Evolutionary conservation across 768 basidiomycete species (phyloP), one percentile per base, ranked within the genome.

Genomic region (Trametes sanguinea): DNA sequence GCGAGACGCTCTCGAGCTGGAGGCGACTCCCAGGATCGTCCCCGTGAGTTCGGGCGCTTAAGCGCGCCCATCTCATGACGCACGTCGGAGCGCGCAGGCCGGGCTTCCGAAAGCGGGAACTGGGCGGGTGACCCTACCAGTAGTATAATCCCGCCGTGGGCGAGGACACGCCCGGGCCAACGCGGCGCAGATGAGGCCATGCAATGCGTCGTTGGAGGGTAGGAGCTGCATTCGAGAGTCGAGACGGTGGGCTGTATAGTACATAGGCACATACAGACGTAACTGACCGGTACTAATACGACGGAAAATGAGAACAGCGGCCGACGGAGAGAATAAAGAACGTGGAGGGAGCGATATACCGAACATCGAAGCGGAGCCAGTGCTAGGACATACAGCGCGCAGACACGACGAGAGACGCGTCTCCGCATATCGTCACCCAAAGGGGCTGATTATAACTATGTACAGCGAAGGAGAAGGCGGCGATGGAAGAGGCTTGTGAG

Each of bases 241-340:
- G 42, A 47, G n/a, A 40, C 51, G 40, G 32, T 52, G 48, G 40
- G 57, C 48, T 54, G 57, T 60, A 60, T 60, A 52, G 63, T 64
- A 64, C 63, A 64, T 53, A 58, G 40, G 48, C 46, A 14, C 51
- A 35, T 56, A 54, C 57, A 37, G 35, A 37, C 35, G 35, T 37
- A 37, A 37, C 35, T 40, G 55, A 51, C 50, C 43, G 42, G 43
- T 43, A 43, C 35, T 44, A 40, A 17, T 44, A 59, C 42, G 57
- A 39, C 43, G 16, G 45, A 30, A 42, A 45, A 33, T n/a, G 22
- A 39, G 5, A 13, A 39, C 32, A 56, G 17, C 22, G 33, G 13
- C 27, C 13, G 40, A 40, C 27, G 42, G 22, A 40, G 33, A n/a
- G 33, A 40, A 42, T 3, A 40, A 42, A 35, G 51, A 50, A 48